Percentiles rank a stretch among this genome's conserved stretches.
These are phyloP conservation scores for Tilletiaria anomala DNA, from an alignment of 1,284 basidiomycete genomes.

Conservation along the genomic window DNA sequence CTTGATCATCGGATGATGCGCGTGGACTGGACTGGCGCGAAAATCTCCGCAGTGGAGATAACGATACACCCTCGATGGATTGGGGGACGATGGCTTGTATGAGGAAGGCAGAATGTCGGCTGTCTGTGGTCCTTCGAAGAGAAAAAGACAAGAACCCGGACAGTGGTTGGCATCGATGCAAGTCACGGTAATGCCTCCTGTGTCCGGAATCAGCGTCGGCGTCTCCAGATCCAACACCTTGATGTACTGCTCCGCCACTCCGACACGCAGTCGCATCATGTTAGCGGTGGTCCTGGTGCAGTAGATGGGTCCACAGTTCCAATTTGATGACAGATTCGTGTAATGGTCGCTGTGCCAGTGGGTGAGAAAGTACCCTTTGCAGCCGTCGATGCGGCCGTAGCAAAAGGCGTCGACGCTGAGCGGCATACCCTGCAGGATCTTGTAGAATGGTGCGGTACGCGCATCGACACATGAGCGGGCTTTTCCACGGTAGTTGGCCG, in stretches of 20 bases:
- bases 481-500: too few relatives aligned
- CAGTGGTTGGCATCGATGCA: slow-evolving; percentile 92
- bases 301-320: slow-evolving; percentile 85
- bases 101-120: slow-evolving; percentile 48
- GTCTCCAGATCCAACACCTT: slow-evolving; percentile 67
- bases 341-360: slow-evolving; percentile 44
- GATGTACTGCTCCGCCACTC: slow-evolving; percentile 74
- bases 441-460: slow-evolving; percentile 27
- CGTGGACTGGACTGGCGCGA: slow-evolving; percentile 37
- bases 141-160: slow-evolving; percentile 82
- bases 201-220: slow-evolving; percentile 60
- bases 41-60: slow-evolving; percentile 89
- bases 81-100: neutral
- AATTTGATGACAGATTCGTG: slow-evolving; percentile 47
- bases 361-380: slow-evolving; percentile 72
- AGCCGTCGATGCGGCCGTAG: slow-evolving; percentile 73
- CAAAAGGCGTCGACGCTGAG: slow-evolving; percentile 90
- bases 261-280: slow-evolving; percentile 73
- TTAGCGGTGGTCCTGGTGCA: slow-evolving; percentile 75
- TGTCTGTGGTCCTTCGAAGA: slow-evolving; percentile 83
- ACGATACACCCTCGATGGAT: slow-evolving; percentile 56
- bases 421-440: slow-evolving; percentile 81
- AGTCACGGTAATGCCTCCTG: slow-evolving; percentile 73
- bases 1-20: slow-evolving; percentile 17
- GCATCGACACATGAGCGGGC: too few relatives aligned